Evolutionary conservation across 805 yeast genomes (phyloP), one percentile per base, ranked within the genome.

Genomic region (Wickerhamomyces bisporus): DNA sequence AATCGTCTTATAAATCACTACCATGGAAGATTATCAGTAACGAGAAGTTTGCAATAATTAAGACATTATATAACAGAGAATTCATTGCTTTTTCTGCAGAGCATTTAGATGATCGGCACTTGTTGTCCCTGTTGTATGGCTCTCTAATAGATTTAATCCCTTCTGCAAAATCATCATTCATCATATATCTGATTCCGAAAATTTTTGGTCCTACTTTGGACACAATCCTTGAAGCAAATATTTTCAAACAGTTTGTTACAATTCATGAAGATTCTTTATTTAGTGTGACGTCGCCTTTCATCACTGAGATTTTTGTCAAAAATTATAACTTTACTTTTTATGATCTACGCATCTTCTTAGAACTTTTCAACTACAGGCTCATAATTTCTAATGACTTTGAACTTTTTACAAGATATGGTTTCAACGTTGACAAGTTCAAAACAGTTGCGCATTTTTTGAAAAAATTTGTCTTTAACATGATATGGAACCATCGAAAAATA

Each of bases 301-400:
- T 43, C 6, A 13, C 26, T 6, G 32, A 41, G 3, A 6, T 40
- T 6, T 40, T 45, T n/a, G 11, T 25, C 6, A 24, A 36, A 12
- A 38, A 36, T 20, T 32, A 36, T 3, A 35, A 45, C 23, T 50
- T 59, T 33, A 30, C 54, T n/a, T 53, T 54, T 42, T 43, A 51
- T 24, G 61, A 62, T 24, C 52, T 82, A 2, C 66, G 62, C 31
- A 53, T 80, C 1, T 73, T 79, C 42, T 66, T 81, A 40, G 86
- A 83, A 45, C 52, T 82, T 9, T 71, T 78, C 42, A 77, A 87
- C 1, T 81, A 79, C 49, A 74, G 84, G 74, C 58, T 84, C 30
- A 70, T 76, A 19, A 76, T 84, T 8, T 72, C 85, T 2, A 81
- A 77, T 45, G 94, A 85, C 51, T 60, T 64, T 10, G 89, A 80